Evolutionary conservation across 352 stramenopile species (phyloP), one percentile per base, ranked within the genome.

Genomic region (Salisapilia sapeloensis): DNA sequence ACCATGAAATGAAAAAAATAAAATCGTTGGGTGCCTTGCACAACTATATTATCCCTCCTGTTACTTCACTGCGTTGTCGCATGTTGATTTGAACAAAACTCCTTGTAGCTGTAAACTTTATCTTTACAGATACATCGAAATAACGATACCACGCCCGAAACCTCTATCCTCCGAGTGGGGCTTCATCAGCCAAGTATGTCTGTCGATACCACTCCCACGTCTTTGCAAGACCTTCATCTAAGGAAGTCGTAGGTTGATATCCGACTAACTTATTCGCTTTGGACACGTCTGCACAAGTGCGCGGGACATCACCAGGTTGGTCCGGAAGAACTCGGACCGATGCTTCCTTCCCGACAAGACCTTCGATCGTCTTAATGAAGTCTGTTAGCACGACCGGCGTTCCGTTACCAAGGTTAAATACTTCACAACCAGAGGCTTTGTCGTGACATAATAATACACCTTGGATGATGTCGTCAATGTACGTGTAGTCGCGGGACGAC

Each of bases 381-480:
- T 97, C 65, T 4, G 63, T 87, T 5, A 98, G 57, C 24, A 87
- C 65, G 13, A 86, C 92, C 3, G 92, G 91, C 14, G 51, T 65
- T 13, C 93, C 93, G 37, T 96, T 94, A 17, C 94, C 94, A 1
- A 99, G 51, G 53, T 99, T 99, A 50, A 97, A 97, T 12, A 98
- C 74, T 58, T 98, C 62, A 51, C 92, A 97, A 13, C 86, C 75
- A 4, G 33, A 33, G 4, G 45, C 65, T 24, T 54, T 71, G 48
- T 87, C 69, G 18, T 76, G 54, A 40, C 60, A 77, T 42, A 85
- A 45, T 31, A 87, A 9, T 17, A 98, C 75, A 17, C 94, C 93
- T 48, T 97, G 84, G 9, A 98, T 93, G 47, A 99, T 98, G 53
- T 99, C 93, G 33, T 80, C 78, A 35, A 99, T 96, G 58, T 97